These are phyloP conservation scores for Sphaceloma murrayae DNA, from an alignment of 2,329 filamentous ascomycete species.

Conservation along the genomic window DNA sequence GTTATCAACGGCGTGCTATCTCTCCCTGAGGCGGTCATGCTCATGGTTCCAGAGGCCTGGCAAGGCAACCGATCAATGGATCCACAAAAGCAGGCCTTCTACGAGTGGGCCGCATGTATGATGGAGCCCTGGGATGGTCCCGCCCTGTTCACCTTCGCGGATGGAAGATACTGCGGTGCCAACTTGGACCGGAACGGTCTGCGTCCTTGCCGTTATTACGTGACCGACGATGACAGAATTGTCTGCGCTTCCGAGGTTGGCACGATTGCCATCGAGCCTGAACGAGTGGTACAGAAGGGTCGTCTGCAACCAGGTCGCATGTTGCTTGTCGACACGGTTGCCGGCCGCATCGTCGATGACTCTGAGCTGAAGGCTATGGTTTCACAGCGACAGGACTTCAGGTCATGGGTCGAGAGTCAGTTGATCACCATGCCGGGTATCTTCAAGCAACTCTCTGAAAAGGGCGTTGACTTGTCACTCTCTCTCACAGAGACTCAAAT, in stretches of 20 bases:
- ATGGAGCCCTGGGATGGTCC: conserved; percentile 99
- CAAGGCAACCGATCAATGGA: conserved; percentile 90
- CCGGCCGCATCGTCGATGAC: conserved; percentile 89
- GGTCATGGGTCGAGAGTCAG: conserved; percentile 76
- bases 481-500: conserved; percentile 60
- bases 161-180: conserved; percentile 92
- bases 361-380: conserved; percentile 83
- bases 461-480: conserved; percentile 54
- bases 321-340: conserved; percentile 86
- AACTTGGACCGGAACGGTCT: conserved; percentile 94
- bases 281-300: conserved; percentile 84
- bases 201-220: conserved; percentile 90
- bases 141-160: conserved; percentile 91
- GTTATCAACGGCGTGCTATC: conserved; percentile 95
- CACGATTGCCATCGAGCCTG: conserved; percentile 82
- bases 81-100: conserved; percentile 90
- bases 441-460: conserved; percentile 49
- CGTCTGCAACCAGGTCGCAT: conserved; percentile 90
- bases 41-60: conserved; percentile 98
- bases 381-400: conserved; percentile 77
- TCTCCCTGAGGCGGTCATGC: conserved; percentile 90
- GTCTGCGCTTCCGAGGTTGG: conserved; percentile 96
- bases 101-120: conserved; percentile 96
- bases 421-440: conserved; percentile 73
- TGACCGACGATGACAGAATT: conserved; percentile 92